These are phyloP conservation scores for Pichia sp. DNA, from an alignment of 1,139 yeast genomes.

Conservation along the genomic window DNA sequence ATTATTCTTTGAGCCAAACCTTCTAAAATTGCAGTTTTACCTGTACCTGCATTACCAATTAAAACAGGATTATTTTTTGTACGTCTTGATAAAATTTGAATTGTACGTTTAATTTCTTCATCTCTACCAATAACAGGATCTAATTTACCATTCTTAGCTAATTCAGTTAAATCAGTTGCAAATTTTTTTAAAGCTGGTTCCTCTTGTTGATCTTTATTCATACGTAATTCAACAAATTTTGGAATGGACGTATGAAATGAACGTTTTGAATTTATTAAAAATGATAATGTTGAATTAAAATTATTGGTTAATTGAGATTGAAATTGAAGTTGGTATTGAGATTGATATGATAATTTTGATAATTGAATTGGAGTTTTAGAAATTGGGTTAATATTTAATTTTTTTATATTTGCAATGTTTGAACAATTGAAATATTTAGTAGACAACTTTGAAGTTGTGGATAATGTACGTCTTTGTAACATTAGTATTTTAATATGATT, in stretches of 20 bases:
- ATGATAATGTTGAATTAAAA: too few species aligned
- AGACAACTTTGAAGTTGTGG: neutral
- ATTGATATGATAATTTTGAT: too few species aligned
- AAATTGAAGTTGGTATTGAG: too few species aligned
- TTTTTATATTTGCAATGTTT: too few species aligned
- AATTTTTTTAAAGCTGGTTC: conserved; percentile 78
- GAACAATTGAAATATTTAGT: too few species aligned
- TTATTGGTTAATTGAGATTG: too few species aligned
- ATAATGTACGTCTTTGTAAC: conserved; percentile 5
- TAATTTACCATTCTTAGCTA: conserved; percentile 84
- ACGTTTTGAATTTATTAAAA: neutral
- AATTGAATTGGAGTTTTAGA: neutral
- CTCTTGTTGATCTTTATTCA: conserved; percentile 45
- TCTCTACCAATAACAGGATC: conserved; percentile 98
- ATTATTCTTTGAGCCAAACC: conserved; percentile 92
- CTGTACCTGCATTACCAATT: conserved; percentile 96
- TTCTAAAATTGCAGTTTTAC: conserved; percentile 94
- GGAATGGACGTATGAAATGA: conserved; percentile 7
- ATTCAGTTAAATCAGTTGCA: conserved; percentile 81
- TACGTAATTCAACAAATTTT: conserved; percentile 26
- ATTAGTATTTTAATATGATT: neutral
- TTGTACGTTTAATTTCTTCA: conserved; percentile 87
- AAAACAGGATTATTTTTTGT: conserved; percentile 93
- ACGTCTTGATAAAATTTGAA: conserved; percentile 84
- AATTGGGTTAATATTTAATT: too few species aligned